A percentile compares a stretch with the other conserved stretches of the same genome.
Conservation (phyloP, 169 alveolate species). For the Fabrea salina region DNA sequence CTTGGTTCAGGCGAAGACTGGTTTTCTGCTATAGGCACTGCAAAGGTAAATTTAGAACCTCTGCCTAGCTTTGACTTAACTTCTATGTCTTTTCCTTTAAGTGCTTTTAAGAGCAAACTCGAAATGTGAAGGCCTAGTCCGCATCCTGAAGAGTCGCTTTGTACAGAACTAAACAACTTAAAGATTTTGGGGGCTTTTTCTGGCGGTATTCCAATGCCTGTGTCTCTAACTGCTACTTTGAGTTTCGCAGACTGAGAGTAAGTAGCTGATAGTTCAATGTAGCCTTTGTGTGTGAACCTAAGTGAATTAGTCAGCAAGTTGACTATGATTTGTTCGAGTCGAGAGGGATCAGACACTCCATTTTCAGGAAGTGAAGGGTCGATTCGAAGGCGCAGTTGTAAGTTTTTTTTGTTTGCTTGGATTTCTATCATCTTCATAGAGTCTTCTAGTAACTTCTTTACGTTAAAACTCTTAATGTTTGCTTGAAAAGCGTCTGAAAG, state of each 20-base stretch:
- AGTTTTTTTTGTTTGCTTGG: background rate
- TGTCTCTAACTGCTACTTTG: background rate
- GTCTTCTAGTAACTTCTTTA: background rate
- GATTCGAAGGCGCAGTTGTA: background rate
- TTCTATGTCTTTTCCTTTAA: background rate
- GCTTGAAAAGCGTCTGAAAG: background rate
- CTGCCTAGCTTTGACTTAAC: constrained; percentile 10
- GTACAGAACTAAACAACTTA: background rate
- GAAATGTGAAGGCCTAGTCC: constrained; percentile 24
- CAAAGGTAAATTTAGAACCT: constrained; percentile 14
- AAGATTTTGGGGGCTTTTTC: background rate
- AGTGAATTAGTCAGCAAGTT: constrained; percentile 9
- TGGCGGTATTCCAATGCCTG: constrained; percentile 21
- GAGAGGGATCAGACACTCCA: background rate
- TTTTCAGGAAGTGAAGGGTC: constrained; percentile 1
- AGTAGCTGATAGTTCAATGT: background rate
- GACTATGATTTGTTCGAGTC: background rate
- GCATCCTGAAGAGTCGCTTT: constrained; percentile 11
- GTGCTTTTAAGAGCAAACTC: constrained; percentile 1
- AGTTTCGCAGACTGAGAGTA: background rate
- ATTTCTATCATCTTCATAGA: background rate
- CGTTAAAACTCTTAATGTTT: background rate
- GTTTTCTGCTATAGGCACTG: background rate
- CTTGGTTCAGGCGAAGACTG: too few relatives aligned
- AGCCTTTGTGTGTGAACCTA: constrained; percentile 11